Evolutionary conservation across 2,329 filamentous ascomycete species (phyloP).

Genomic region (Ceratocystis variospora): DNA sequence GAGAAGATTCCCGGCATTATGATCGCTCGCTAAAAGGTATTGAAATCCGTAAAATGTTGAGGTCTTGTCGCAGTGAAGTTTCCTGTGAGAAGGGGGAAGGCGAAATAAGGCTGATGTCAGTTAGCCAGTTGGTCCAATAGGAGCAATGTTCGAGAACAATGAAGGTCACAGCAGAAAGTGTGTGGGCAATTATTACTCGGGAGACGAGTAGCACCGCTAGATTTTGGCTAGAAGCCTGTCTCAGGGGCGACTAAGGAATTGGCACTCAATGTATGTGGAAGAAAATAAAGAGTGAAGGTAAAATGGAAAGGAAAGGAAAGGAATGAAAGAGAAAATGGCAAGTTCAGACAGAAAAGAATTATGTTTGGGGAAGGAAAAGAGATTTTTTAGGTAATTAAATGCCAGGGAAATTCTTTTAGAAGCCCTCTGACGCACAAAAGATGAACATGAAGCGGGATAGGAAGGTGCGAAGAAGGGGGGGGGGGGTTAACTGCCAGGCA

Average conservation of each 20-base stretch:
- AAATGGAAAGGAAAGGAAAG: slow-evolving; percentile 14
- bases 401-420: neutral
- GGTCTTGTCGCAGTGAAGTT: neutral
- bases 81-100: neutral
- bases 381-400: neutral
- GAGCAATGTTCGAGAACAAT: neutral
- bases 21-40: slow-evolving; percentile 3
- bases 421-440: slow-evolving; percentile 1
- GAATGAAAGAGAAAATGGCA: slow-evolving; percentile 10
- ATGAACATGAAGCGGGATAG: neutral
- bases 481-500: neutral
- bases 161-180: neutral
- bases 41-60: neutral
- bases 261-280: neutral
- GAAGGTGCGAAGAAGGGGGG: slow-evolving; percentile 8
- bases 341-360: neutral
- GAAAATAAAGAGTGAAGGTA: too few species aligned
- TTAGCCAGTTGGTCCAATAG: neutral
- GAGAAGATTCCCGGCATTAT: slow-evolving; percentile 47
- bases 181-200: neutral
- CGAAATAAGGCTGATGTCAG: neutral
- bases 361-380: neutral
- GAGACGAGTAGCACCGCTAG: neutral
- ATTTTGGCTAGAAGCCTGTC: slow-evolving; percentile 1
- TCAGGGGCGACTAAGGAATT: slow-evolving; percentile 11